Evolutionary conservation across 2,329 filamentous ascomycete species (phyloP).

Genomic region (Mollisia scopiformis): DNA sequence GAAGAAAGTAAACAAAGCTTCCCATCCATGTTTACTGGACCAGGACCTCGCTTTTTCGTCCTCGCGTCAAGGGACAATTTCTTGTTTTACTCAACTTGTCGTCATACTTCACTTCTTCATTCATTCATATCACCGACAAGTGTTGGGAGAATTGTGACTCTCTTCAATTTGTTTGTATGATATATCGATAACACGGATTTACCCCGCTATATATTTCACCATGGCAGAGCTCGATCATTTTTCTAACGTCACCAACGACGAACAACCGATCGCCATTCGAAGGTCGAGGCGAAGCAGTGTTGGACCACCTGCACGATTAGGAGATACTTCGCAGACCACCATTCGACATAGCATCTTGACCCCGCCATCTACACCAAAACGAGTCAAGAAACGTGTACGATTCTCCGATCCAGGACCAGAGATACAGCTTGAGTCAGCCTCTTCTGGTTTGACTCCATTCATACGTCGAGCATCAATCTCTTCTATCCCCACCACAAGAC

Average conservation of each 20-base stretch:
- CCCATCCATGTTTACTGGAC: conserved; percentile 1
- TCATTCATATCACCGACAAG: conserved; percentile 10
- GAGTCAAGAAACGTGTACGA: conserved; percentile 53
- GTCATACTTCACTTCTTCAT: conserved; percentile 1
- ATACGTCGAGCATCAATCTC: conserved; percentile 53
- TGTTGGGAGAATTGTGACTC: conserved; percentile 6
- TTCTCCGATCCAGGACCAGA: conserved; percentile 60
- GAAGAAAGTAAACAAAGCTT: background rate
- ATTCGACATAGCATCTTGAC: conserved; percentile 29
- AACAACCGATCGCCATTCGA: conserved; percentile 59
- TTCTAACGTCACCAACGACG: conserved; percentile 34
- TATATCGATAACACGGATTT: background rate
- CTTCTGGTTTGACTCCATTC: conserved; percentile 62
- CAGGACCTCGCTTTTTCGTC: background rate
- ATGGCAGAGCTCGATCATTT: conserved; percentile 29
- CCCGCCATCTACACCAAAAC: conserved; percentile 32
- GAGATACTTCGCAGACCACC: conserved; percentile 20
- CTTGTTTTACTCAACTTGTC: background rate
- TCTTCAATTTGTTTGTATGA: background rate
- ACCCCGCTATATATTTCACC: conserved; percentile 12
- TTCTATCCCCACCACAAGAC: conserved; percentile 40
- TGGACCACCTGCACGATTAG: conserved; percentile 20
- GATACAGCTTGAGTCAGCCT: conserved; percentile 32
- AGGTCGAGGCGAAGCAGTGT: conserved; percentile 51
- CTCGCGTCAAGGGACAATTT: background rate